These are phyloP conservation scores for Solanum habrochaites DNA, from an alignment of 257 asterid genomes.

Conservation along the genomic window DNA sequence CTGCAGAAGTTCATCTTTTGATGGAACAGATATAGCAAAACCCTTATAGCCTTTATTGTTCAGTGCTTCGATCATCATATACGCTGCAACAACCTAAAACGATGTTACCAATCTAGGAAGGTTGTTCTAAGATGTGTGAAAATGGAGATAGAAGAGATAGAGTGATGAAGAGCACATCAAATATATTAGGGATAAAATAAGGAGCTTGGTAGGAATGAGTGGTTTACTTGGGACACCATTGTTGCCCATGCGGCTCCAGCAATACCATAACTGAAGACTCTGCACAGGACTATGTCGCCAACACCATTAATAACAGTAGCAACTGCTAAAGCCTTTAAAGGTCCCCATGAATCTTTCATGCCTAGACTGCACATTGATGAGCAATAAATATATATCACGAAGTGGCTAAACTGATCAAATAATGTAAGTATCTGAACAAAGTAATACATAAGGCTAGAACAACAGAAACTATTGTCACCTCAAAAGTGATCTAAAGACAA, in stretches of 20 bases:
- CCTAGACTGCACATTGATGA: slow-evolving; percentile 55
- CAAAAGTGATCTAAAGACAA: not conserved
- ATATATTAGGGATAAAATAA: not conserved
- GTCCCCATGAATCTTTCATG: slow-evolving; percentile 99
- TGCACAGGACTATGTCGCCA: slow-evolving; percentile 82
- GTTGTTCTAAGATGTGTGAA: not conserved
- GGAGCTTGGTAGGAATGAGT: not conserved
- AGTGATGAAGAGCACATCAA: not conserved
- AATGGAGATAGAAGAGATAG: not conserved
- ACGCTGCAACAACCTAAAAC: slow-evolving; percentile 82
- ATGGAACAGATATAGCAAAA: slow-evolving; percentile 69
- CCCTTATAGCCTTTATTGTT: slow-evolving; percentile 80
- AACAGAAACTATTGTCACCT: not conserved
- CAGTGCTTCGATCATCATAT: slow-evolving; percentile 78
- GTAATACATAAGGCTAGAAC: not conserved
- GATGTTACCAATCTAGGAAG: not conserved
- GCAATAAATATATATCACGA: not conserved
- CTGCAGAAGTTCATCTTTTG: slow-evolving; percentile 51
- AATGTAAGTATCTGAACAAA: not conserved
- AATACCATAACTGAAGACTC: slow-evolving; percentile 74
- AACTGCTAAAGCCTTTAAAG: slow-evolving; percentile 78
- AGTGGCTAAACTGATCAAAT: not conserved
- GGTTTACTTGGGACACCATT: slow-evolving; percentile 75
- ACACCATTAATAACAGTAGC: slow-evolving; percentile 75
- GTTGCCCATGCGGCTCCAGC: slow-evolving; percentile 99